These are phyloP conservation scores for Pyrus bretschneideri DNA, from an alignment of 306 rosid species.

Conservation along the genomic window DNA sequence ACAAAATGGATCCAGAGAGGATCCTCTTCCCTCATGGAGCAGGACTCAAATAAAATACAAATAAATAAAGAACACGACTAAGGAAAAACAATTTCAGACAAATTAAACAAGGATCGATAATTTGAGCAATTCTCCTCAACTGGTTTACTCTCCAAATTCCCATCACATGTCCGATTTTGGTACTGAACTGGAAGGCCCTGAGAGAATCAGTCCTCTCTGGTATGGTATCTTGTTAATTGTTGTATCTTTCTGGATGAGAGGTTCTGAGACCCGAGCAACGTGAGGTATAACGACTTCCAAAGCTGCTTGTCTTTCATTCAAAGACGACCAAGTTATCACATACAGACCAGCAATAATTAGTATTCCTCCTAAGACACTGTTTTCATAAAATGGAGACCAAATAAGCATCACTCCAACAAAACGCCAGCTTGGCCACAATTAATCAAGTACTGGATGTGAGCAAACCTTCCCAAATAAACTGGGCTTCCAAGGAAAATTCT, in stretches of 20 bases:
- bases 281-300: slow-evolving; percentile 24
- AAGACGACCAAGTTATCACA: slow-evolving; percentile 76
- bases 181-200: slow-evolving; percentile 31
- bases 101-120: too few relatives aligned
- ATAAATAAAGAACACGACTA: too few relatives aligned
- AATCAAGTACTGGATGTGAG: slow-evolving; percentile 1
- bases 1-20: too few relatives aligned
- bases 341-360: slow-evolving; percentile 75
- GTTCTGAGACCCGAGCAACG: slow-evolving; percentile 43
- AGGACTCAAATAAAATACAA: too few relatives aligned
- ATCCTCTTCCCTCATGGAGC: too few relatives aligned
- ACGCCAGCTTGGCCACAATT: neutral
- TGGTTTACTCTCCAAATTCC: neutral
- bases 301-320: slow-evolving; percentile 45
- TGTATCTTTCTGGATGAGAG: slow-evolving; percentile 44
- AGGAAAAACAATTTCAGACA: too few relatives aligned
- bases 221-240: slow-evolving; percentile 25
- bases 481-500: slow-evolving; percentile 88
- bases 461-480: slow-evolving; percentile 81
- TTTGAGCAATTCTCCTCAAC: neutral
- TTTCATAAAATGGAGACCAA: slow-evolving; percentile 17
- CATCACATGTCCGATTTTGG: slow-evolving; percentile 33
- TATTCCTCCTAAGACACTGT: slow-evolving; percentile 79
- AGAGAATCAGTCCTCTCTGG: slow-evolving; percentile 52
- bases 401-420: slow-evolving; percentile 15